A percentile compares a stretch with the other conserved stretches of the same genome.
These are phyloP conservation scores for Phytophthora tentaculata DNA, from an alignment of 352 stramenopile genomes.

Conservation along the genomic window DNA sequence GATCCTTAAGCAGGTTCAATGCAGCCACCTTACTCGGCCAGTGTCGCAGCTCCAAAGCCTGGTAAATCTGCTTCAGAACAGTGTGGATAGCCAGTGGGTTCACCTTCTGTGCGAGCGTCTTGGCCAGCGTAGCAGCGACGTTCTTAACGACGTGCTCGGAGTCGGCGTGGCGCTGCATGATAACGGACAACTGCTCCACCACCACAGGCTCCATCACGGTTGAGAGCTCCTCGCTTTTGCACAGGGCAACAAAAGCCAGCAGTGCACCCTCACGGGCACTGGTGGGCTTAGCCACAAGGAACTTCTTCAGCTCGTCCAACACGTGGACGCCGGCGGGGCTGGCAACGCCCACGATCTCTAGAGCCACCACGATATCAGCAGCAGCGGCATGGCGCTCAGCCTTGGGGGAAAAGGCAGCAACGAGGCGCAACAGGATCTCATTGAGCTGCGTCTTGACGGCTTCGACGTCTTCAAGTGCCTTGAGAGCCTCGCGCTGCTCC, in stretches of 20 bases:
- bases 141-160: conserved; percentile 65
- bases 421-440: conserved; percentile 49
- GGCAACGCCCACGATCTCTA: conserved; percentile 50
- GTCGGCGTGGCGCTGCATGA: conserved; percentile 73
- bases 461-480: conserved; percentile 36
- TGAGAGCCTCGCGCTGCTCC: conserved; percentile 50
- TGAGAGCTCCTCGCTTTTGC: conserved; percentile 50
- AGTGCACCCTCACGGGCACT: conserved; percentile 61
- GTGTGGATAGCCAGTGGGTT: conserved; percentile 68
- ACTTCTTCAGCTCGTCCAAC: conserved; percentile 50
- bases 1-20: conserved; percentile 81
- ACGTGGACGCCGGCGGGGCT: conserved; percentile 49
- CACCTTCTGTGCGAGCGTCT: conserved; percentile 46
- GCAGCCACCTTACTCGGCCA: conserved; percentile 92
- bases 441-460: conserved; percentile 46
- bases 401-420: conserved; percentile 38
- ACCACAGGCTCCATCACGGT: conserved; percentile 64
- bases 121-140: conserved; percentile 38
- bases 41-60: conserved; percentile 56
- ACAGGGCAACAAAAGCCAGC: conserved; percentile 47
- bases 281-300: conserved; percentile 52
- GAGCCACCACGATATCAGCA: conserved; percentile 51
- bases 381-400: conserved; percentile 52
- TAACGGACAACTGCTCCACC: conserved; percentile 50
- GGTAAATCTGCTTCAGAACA: conserved; percentile 68